These are phyloP conservation scores for Trichoderma pleuroti DNA, from an alignment of 2,329 filamentous ascomycete species.

Conservation along the genomic window DNA sequence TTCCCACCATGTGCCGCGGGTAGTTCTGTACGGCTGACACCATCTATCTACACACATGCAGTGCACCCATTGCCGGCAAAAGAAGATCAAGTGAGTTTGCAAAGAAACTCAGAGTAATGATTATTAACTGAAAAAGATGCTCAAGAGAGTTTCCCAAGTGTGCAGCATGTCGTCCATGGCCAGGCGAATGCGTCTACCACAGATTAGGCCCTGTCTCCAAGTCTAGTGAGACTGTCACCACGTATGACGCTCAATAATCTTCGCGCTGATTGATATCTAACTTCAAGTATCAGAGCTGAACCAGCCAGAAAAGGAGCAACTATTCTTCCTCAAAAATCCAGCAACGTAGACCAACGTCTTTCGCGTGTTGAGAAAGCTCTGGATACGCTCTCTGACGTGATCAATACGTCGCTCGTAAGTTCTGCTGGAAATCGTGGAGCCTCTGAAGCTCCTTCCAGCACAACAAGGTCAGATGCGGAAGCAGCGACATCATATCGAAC, in stretches of 20 bases:
- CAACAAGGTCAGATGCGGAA: background rate
- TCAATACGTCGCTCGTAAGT: background rate
- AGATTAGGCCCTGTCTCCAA: background rate
- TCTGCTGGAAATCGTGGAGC: background rate
- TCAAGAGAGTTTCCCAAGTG: background rate
- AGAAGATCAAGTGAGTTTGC: background rate
- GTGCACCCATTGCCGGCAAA: constrained; percentile 1
- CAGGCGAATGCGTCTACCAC: constrained; percentile 2
- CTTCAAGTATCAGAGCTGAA: background rate
- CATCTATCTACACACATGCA: background rate
- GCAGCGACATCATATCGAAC: background rate
- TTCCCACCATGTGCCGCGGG: background rate
- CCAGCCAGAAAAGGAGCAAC: background rate
- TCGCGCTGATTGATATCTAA: background rate
- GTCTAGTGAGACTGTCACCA: background rate
- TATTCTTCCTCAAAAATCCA: background rate
- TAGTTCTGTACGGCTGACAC: background rate
- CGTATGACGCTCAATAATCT: background rate
- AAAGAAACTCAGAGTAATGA: too few species aligned
- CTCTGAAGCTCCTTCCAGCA: background rate
- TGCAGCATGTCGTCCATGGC: constrained; percentile 6
- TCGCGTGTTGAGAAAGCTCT: background rate
- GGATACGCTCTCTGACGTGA: background rate
- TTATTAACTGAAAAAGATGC: background rate
- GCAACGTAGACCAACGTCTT: background rate